Base-by-base conservation (phyloP, 2,329 filamentous ascomycete genomes). In the Sphaerulina musiva region DNA sequence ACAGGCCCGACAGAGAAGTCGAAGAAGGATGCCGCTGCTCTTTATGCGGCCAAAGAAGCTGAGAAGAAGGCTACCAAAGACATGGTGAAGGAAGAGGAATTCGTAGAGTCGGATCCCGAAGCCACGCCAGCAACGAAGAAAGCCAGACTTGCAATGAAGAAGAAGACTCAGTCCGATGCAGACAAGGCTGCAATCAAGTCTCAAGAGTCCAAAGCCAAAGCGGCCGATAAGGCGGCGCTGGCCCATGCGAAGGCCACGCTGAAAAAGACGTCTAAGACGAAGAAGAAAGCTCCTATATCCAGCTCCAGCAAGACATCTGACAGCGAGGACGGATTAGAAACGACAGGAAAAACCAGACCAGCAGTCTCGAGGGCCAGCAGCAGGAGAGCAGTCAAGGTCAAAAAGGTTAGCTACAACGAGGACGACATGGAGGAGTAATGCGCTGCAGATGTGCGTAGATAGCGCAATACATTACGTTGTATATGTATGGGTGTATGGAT, bases 111-210 rank as follows among this genome's bases (percentile, higher is more conserved):
- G 14, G 69, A 69, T 38, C 62, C 68, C 20, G 62, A 66, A 41
- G 69, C 68, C 26, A 69, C 68, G 23, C 68, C 68, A 32, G 71
- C 68, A 17, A 74, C 70, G 56, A 74, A 74, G 60, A 69, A 66
- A 49, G 66, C 69, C 26, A 74, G 72, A 62, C 72, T 62, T 32
- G 62, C 64, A 0, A 62, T 66, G 58, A 62, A 59, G 20, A 61
- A 62, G 50, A 64, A 64, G 38, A 56, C 55, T 23, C 59, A 59
- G 34, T 55, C 59, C 2, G 57, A 60, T 38, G 57, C 59, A 1
- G 56, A 59, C n/a, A 65, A 64, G 43, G 60, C 58, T 11, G 61
- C 58, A n/a, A 41, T 56, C 4, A 61, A 59, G 29, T 48, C 52
- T 9, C 58, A 55, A 9, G 56, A 58, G 38, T 51, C 53, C 12